Base-by-base conservation (phyloP, 2,329 filamentous ascomycete genomes). In the Epichloe amarillans region DNA sequence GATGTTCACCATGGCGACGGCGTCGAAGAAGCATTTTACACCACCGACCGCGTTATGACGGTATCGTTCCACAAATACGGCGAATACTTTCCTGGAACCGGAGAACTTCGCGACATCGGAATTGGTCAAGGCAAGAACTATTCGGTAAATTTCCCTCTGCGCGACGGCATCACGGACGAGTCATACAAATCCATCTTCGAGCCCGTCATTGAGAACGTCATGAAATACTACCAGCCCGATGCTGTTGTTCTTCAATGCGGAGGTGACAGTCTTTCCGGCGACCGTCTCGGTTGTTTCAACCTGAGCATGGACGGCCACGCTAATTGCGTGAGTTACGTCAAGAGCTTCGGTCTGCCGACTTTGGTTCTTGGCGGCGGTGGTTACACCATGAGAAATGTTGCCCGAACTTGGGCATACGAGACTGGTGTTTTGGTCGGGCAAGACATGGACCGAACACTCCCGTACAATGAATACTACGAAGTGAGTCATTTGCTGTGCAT, bases 41-140 rank as follows among this genome's bases (percentile, higher is more conserved):
- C 88, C 12, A 93, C 88, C 43, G 88, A 95, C 60, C 84, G 89
- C 56, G 89, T 95, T 57, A 90, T 95, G 77, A 95, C 89, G 0
- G 82, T 93, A 17, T 94, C 87, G 0, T 95, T 93, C 68, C 89
- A 98, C 74, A 96, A 97, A 66, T 97, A 95, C 66, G 91, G 93
- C 64, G 88, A 88, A 69, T 96, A 95, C 70, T 96, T 95, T 68
- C 90, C 90, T 0, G 90, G 89, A 46, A 96, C 90, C 2, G 90
- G 90, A 50, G 86, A 89, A 57, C 82, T 93, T 52, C 77, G 88
- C 56, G 88, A 91, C 62, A 89, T 88, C 49, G 90, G 90, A 35
- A 84, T 90, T 53, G 94, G 93, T 54, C 77, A 84, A 21, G 90
- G 90, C 54, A 93, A 93, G 62, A 84, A 94, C 62, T 93, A 95